phyloP scores from a whole-genome alignment of 768 basidiomycete species.

The Suillus luteus region DNA sequence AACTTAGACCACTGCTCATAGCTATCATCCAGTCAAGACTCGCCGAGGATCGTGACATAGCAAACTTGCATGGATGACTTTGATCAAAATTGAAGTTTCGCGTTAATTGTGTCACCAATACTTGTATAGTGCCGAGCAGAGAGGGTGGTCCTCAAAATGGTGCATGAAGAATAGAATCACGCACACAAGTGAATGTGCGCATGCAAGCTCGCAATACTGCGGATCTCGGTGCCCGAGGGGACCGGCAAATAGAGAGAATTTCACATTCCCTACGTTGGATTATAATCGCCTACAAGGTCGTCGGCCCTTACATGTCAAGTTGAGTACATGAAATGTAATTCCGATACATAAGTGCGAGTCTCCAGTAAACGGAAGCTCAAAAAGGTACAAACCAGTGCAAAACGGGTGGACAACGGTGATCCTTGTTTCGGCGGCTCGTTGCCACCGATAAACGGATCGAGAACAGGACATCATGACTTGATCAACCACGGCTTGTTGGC shows the following conservation, averaged over 20 bases:
- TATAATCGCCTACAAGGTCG: not conserved
- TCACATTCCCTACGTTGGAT: not conserved
- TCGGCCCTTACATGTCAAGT: not conserved
- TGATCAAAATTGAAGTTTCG: not conserved
- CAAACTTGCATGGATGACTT: not conserved
- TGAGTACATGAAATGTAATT: not conserved
- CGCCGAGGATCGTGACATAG: not conserved
- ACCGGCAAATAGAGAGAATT: not conserved
- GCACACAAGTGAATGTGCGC: not conserved
- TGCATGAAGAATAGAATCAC: not conserved
- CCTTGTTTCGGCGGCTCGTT: not conserved
- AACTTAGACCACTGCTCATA: not conserved
- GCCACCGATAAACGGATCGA: conserved; percentile 5
- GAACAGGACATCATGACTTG: conserved; percentile 34
- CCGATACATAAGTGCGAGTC: not conserved
- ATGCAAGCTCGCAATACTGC: not conserved
- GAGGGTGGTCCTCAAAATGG: not conserved
- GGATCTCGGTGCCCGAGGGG: not conserved
- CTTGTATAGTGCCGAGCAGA: not conserved
- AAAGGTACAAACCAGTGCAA: not conserved
- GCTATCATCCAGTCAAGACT: not conserved
- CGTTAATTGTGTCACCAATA: not conserved
- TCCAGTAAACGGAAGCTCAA: not conserved
- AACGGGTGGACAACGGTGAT: not conserved
- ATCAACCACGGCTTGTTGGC: conserved; percentile 80